Evolutionary conservation across 2,329 filamentous ascomycete species (phyloP), one percentile per base, ranked within the genome.

Genomic region (Phyllosticta citribraziliensis): DNA sequence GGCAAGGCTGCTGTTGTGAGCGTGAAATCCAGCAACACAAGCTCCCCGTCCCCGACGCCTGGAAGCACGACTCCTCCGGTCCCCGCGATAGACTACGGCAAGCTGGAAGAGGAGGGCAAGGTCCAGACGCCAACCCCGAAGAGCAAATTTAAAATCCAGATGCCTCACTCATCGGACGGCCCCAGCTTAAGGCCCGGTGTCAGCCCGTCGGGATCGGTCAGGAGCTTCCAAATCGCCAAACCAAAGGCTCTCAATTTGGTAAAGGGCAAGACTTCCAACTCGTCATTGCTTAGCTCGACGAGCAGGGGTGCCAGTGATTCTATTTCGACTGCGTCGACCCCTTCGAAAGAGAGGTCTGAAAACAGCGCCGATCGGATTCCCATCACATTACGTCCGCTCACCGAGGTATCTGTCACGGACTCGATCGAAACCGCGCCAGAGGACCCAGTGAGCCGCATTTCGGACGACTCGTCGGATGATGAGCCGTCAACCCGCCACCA

Each of bases 1-100:
- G 89, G 88, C 65, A 95, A 94, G 75, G 91, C 94, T 10, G 92
- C 91, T 40, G 87, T 97, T 70, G 91, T 99, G 71, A 96, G 90
- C 68, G 91, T 99, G 66, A 94, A 91, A 74, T 88, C 88, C 6
- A 80, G 76, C 61, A 82, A 81, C 20, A 80, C 79, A 61, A 84
- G 78, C 68, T 80, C 75, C 58, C 79, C 81, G 33, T 78, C 73
- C 30, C 81, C 78, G 56, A 73, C 75, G 24, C 72, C 72, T 1
- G 75, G 79, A 62, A 75, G 71, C 2, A 70, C 76, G 12, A 80
- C 88, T 19, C 89, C 90, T 2, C 89, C 89, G 0, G 86, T 93
- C 5, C 88, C 89, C 6, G 78, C 79, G 62, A 85, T 94, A 67
- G 86, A 91, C 68, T 84, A 81, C 65, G 81, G 81, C 64, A 70